These are phyloP conservation scores for Alternaria brassicicola DNA, from an alignment of 2,329 filamentous ascomycete species.

Conservation along the genomic window DNA sequence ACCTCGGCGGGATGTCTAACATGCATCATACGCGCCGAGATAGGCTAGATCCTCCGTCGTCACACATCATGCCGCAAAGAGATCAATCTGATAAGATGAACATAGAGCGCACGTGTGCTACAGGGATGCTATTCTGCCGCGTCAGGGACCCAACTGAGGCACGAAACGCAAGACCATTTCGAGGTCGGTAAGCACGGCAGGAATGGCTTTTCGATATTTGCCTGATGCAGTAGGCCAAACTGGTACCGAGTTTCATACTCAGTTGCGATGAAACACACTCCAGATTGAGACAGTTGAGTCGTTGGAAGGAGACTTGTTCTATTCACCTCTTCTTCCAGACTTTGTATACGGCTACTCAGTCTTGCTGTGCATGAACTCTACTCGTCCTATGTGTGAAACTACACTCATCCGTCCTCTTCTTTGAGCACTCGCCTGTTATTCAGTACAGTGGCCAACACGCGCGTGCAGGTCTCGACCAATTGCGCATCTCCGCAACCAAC, in stretches of 20 bases:
- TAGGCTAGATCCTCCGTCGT: slow-evolving; percentile 28
- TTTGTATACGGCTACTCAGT: neutral
- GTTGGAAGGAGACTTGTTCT: neutral
- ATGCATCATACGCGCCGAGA: slow-evolving; percentile 12
- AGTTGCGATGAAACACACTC: slow-evolving; percentile 14
- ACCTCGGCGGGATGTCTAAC: neutral
- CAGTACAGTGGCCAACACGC: neutral
- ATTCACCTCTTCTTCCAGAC: neutral
- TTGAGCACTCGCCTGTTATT: neutral
- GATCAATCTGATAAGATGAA: slow-evolving; percentile 37
- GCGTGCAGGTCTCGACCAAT: neutral
- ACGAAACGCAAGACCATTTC: slow-evolving; percentile 18
- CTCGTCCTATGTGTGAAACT: neutral
- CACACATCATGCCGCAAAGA: neutral
- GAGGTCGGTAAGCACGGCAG: neutral
- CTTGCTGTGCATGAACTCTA: neutral
- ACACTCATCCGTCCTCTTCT: neutral
- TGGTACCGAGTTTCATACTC: slow-evolving; percentile 25
- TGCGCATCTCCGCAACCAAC: neutral
- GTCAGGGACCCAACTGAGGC: slow-evolving; percentile 2
- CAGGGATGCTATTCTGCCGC: neutral
- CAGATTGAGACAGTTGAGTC: neutral
- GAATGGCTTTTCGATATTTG: slow-evolving; percentile 10
- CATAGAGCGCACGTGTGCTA: slow-evolving; percentile 5
- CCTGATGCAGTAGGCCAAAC: slow-evolving; percentile 18